Base-by-base conservation (phyloP, 2,329 filamentous ascomycete species). In the Alternaria sp. region DNA sequence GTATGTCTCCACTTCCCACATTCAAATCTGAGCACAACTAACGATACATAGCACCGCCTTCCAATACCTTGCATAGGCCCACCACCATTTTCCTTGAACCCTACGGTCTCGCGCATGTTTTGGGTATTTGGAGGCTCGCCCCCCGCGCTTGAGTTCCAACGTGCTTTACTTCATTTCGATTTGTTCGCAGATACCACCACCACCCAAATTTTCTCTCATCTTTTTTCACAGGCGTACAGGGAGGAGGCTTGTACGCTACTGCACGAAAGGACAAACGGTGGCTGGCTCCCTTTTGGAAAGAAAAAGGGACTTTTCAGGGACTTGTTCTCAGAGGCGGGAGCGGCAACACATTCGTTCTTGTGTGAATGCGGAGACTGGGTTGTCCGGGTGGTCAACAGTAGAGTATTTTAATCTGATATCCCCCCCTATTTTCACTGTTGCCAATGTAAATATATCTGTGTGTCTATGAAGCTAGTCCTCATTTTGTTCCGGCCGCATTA, bases 1-100 rank as follows among this genome's bases (percentile, higher is more conserved):
- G 96, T 98, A 88, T 84, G 93, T 91, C 15, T 30, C 49, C 26
- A 19, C 25, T 23, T 19, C 25, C 12, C 26, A 11, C 10, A n/a
- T n/a, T 57, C 13, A 26, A 26, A 15, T 56, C 13, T 21, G 17
- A 19, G 40, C 49, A 44, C 12, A 53, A 15, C 73, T 76, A 69
- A 76, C 66, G 43, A 15, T 8, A 47, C 26, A 26, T 47, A 76
- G 75, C 28, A 70, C 73, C 36, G 74, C 75, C 15, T 71, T 76
- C 66, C 69, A 73, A 57, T 77, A 76, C 70, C 70, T 77, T 50
- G 63, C 64, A 58, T 69, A 68, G 45, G 44, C 40, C 13, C n/a
- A 19, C 43, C 28, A 26, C 50, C 28, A 26, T 13, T 50, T 62
- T 36, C 43, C 44, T 40, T 44, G 15, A 30, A 62, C 40, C 44